A percentile compares a stretch with the other conserved stretches of the same genome.
phyloP scores from a whole-genome alignment of 495 filamentous ascomycete genomes.

The Choiromyces venosus region DNA sequence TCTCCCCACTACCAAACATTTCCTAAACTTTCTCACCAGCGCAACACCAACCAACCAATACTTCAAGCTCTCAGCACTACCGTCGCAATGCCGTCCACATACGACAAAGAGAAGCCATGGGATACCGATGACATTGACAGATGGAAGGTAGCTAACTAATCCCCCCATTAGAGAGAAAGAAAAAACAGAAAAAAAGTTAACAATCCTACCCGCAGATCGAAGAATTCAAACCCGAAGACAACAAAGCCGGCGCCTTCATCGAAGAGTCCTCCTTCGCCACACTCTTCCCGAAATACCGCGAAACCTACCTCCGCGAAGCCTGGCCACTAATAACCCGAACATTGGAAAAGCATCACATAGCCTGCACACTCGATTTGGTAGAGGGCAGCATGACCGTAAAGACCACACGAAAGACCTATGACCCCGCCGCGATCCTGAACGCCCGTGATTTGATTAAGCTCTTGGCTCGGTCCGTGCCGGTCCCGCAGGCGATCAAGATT shows the following conservation, averaged over 20 bases:
- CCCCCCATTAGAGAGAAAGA: not conserved
- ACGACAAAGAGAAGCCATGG: slow-evolving; percentile 95
- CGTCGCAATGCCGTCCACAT: slow-evolving; percentile 74
- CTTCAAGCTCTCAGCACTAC: not conserved
- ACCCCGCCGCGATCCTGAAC: slow-evolving; percentile 90
- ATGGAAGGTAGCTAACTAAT: slow-evolving; percentile 63
- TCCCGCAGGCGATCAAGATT: slow-evolving; percentile 87
- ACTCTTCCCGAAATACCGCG: slow-evolving; percentile 96
- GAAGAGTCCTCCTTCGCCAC: slow-evolving; percentile 90
- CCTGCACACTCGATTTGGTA: slow-evolving; percentile 85
- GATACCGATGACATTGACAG: slow-evolving; percentile 97
- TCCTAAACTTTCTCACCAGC: not conserved
- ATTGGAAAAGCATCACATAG: slow-evolving; percentile 75
- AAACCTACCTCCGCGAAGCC: slow-evolving; percentile 83
- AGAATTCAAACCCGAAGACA: slow-evolving; percentile 77
- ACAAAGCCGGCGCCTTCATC: slow-evolving; percentile 74
- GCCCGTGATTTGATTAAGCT: slow-evolving; percentile 92
- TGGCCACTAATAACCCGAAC: slow-evolving; percentile 78
- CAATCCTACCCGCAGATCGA: slow-evolving; percentile 54
- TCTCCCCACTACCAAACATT: not conserved
- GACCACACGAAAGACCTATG: slow-evolving; percentile 90
- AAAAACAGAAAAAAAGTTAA: not conserved
- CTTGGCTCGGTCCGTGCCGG: slow-evolving; percentile 83
- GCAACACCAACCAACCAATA: not conserved
- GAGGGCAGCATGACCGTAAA: slow-evolving; percentile 95